These are phyloP conservation scores for Malassezia psittaci DNA, from an alignment of 1,284 basidiomycete genomes.

Conservation along the genomic window DNA sequence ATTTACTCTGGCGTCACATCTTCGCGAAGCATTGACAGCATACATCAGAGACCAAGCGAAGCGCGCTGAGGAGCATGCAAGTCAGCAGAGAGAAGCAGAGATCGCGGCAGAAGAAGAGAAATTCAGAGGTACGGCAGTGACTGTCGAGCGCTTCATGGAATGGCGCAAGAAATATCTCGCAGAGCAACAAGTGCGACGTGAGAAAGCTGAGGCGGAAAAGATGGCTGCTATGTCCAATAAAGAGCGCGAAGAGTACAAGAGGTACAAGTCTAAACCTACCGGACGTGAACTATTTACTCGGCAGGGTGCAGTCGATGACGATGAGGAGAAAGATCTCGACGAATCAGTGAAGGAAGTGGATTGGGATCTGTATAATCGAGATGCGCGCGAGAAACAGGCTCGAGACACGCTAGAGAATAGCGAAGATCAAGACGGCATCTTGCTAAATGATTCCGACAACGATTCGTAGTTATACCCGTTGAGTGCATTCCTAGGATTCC, in stretches of 20 bases:
- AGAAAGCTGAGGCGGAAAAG: conserved; percentile 69
- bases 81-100: conserved; percentile 62
- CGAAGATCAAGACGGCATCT: conserved; percentile 22
- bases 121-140: conserved; percentile 81
- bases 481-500: neutral
- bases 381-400: conserved; percentile 32
- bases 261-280: conserved; percentile 57
- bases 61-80: conserved; percentile 51
- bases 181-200: conserved; percentile 51
- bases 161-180: conserved; percentile 68
- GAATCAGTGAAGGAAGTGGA: conserved; percentile 38
- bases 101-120: conserved; percentile 72
- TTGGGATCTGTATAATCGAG: conserved; percentile 34
- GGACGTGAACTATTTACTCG: conserved; percentile 51
- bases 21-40: conserved; percentile 66
- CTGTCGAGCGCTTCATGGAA: conserved; percentile 63
- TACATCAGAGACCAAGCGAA: conserved; percentile 54
- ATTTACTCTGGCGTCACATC: conserved; percentile 78
- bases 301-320: conserved; percentile 25
- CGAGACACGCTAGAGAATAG: conserved; percentile 28
- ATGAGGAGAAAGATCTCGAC: conserved; percentile 26
- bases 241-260: conserved; percentile 79
- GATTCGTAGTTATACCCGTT: conserved; percentile 11
- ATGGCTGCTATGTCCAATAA: conserved; percentile 63
- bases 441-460: conserved; percentile 26